phyloP scores from a whole-genome alignment of 306 rosid genomes.

The Spatholobus suberectus region DNA sequence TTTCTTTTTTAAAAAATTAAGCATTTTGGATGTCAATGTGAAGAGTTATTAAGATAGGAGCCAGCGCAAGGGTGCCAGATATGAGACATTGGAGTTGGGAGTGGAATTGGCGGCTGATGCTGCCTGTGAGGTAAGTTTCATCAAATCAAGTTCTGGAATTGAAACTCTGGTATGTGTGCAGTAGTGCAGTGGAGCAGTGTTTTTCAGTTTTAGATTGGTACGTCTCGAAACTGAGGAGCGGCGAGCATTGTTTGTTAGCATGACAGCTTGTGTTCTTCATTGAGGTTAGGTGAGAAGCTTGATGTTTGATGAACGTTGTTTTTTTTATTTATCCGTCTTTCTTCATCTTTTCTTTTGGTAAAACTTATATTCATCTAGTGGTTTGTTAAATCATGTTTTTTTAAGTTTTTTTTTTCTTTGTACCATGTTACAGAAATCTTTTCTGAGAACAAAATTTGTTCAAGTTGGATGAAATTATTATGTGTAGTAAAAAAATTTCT shows the following conservation, averaged over 20 bases:
- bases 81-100: conserved; percentile 43
- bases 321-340: not conserved
- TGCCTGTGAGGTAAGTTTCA: conserved; percentile 36
- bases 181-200: conserved; percentile 39
- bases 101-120: conserved; percentile 62
- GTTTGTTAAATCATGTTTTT: too few species aligned
- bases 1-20: too few species aligned
- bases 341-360: not conserved
- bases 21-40: not conserved
- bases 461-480: too few species aligned
- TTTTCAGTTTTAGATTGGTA: conserved; percentile 51
- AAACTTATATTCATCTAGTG: too few species aligned
- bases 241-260: conserved; percentile 11
- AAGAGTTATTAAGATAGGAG: not conserved
- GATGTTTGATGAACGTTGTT: not conserved
- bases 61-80: not conserved
- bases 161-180: not conserved
- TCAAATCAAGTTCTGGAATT: conserved; percentile 44
- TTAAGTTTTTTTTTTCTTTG: too few species aligned
- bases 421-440: too few species aligned
- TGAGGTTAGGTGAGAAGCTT: not conserved
- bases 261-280: conserved; percentile 1
- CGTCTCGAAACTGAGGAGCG: not conserved
- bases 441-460: too few species aligned
- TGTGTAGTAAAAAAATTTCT: too few species aligned